Conservation (phyloP, 352 stramenopile genomes). For the Blastocystis sp. region DNA sequence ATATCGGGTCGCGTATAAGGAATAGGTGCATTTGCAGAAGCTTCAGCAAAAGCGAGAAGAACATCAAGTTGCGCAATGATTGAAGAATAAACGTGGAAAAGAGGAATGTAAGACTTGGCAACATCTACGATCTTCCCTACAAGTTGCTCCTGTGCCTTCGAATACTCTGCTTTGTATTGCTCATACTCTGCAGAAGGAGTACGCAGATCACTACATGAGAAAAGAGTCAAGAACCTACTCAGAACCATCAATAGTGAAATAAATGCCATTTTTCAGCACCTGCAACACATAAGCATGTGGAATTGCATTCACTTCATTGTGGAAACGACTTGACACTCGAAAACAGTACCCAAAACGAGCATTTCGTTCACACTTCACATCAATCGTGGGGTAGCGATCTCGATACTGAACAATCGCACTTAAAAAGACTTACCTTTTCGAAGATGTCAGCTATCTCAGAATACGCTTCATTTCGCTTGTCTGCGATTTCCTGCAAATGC, state of each 20-base stretch:
- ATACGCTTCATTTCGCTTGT: background rate
- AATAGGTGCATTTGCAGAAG: slow-evolving; percentile 74
- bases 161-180: slow-evolving; percentile 79
- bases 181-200: slow-evolving; percentile 76
- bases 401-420: background rate
- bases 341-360: slow-evolving; percentile 53
- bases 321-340: slow-evolving; percentile 46
- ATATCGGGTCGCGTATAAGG: slow-evolving; percentile 71
- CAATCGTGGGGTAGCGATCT: background rate
- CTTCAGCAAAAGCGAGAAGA: slow-evolving; percentile 83
- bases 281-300: slow-evolving; percentile 68
- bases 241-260: slow-evolving; percentile 81
- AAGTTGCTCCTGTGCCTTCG: slow-evolving; percentile 79
- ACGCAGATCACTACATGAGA: slow-evolving; percentile 71
- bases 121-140: slow-evolving; percentile 84
- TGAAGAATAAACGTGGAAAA: slow-evolving; percentile 81
- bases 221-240: background rate
- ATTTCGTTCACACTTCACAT: slow-evolving; percentile 58
- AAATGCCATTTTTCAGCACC: slow-evolving; percentile 90
- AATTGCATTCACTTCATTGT: slow-evolving; percentile 62
- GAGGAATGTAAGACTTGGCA: slow-evolving; percentile 85
- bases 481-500: slow-evolving; percentile 37
- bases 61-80: slow-evolving; percentile 86
- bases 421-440: background rate
- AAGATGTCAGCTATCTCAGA: background rate